A percentile compares a stretch with the other conserved stretches of the same genome.
Conservation (phyloP, 1,284 basidiomycete genomes). For the Rhizoctonia solani region DNA sequence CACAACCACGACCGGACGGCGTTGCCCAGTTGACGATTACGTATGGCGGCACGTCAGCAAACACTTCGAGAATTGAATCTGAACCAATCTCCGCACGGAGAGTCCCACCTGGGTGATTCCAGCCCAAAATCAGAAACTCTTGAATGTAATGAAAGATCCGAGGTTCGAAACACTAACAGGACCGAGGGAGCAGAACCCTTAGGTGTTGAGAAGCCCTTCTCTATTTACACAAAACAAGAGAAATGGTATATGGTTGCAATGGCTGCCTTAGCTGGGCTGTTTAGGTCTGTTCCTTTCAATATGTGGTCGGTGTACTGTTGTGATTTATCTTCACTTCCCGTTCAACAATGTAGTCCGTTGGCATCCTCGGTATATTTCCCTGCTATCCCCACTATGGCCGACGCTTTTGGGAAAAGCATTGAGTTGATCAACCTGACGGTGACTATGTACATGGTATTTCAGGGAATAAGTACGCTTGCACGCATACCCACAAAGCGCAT, state of each 20-base stretch:
- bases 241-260: slow-evolving; percentile 70
- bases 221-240: slow-evolving; percentile 57
- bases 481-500: neutral
- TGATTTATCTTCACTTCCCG: neutral
- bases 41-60: too few species aligned
- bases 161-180: too few species aligned
- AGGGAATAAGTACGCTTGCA: slow-evolving; percentile 62
- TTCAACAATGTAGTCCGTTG: slow-evolving; percentile 55
- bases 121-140: too few species aligned
- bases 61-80: too few species aligned
- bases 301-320: neutral
- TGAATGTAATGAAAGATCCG: too few species aligned
- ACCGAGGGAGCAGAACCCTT: too few species aligned
- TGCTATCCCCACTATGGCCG: slow-evolving; percentile 68
- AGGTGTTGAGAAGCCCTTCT: slow-evolving; percentile 35
- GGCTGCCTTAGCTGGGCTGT: slow-evolving; percentile 60
- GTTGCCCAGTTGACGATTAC: too few species aligned
- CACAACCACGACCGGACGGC: too few species aligned
- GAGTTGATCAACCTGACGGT: slow-evolving; percentile 78
- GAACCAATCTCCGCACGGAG: too few species aligned
- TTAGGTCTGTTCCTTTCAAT: slow-evolving; percentile 54
- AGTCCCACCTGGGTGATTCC: too few species aligned
- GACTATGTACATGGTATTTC: slow-evolving; percentile 77
- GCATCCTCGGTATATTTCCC: slow-evolving; percentile 79
- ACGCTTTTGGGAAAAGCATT: slow-evolving; percentile 62